A percentile compares a stretch with the other conserved stretches of the same genome.
Evolutionary conservation across 495 filamentous ascomycete genomes (phyloP).

Genomic region (Penicillium lagena): DNA sequence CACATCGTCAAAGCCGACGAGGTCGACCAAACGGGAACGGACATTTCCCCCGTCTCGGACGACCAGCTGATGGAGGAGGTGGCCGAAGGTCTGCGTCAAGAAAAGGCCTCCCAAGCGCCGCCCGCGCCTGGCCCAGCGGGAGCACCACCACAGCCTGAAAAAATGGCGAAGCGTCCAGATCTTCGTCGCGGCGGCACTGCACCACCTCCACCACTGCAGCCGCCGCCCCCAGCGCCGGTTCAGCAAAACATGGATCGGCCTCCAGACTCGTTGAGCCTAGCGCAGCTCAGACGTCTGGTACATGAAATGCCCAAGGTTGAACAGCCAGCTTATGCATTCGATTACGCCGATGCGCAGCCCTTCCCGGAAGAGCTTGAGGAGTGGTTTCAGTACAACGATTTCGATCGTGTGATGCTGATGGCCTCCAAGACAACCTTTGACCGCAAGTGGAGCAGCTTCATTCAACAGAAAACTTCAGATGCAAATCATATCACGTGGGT

Average conservation of each 20-base stretch:
- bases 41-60: conserved; percentile 44
- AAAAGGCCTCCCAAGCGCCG: conserved; percentile 23
- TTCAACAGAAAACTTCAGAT: conserved; percentile 24
- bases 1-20: conserved; percentile 51
- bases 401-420: conserved; percentile 61
- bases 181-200: conserved; percentile 48
- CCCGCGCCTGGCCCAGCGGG: conserved; percentile 1
- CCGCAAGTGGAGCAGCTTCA: conserved; percentile 51
- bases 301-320: conserved; percentile 73
- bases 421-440: conserved; percentile 68
- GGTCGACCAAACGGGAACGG: conserved; percentile 47
- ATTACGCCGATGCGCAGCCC: conserved; percentile 74
- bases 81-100: conserved; percentile 41
- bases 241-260: conserved; percentile 39
- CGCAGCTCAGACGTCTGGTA: conserved; percentile 74
- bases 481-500: conserved; percentile 41
- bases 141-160: conserved; percentile 7
- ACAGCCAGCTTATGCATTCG: conserved; percentile 85
- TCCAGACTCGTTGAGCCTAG: conserved; percentile 73
- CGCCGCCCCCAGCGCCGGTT: conserved; percentile 49
- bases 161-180: conserved; percentile 40
- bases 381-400: conserved; percentile 88
- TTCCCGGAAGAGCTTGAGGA: conserved; percentile 88
- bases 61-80: conserved; percentile 44
- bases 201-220: conserved; percentile 53